A percentile compares a stretch with the other conserved stretches of the same genome.
Evolutionary conservation across 352 stramenopile genomes (phyloP).

Genomic region (Pythium dissotocum): DNA sequence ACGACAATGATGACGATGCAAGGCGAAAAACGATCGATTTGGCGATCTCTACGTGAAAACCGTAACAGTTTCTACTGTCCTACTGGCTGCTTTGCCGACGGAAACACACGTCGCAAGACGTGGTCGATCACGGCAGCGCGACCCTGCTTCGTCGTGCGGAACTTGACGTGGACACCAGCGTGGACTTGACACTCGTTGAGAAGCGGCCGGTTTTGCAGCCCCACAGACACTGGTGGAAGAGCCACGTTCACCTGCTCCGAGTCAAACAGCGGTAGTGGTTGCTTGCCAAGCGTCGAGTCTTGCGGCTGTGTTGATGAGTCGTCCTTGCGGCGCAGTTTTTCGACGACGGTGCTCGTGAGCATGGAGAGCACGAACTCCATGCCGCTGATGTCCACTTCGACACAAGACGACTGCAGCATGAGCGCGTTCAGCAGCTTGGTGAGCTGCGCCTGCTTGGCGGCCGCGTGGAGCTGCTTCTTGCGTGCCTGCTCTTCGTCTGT

Average conservation of each 20-base stretch:
- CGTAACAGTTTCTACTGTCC: background rate
- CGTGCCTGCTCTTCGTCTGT: constrained; percentile 1
- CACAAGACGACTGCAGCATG: constrained; percentile 48
- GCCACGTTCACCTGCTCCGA: constrained; percentile 48
- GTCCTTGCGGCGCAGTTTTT: constrained; percentile 22
- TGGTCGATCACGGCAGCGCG: constrained; percentile 56
- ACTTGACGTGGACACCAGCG: constrained; percentile 43
- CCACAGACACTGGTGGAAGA: constrained; percentile 27
- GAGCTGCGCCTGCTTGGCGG: constrained; percentile 32
- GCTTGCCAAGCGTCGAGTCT: background rate
- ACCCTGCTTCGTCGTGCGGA: constrained; percentile 58
- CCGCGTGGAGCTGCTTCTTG: constrained; percentile 19
- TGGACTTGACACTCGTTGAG: constrained; percentile 61
- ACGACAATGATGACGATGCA: constrained; percentile 15
- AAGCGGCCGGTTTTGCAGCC: constrained; percentile 48
- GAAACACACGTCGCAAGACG: constrained; percentile 34
- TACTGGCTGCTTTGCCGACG: background rate
- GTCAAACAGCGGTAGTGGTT: constrained; percentile 28
- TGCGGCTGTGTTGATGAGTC: background rate
- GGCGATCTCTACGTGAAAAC: constrained; percentile 58
- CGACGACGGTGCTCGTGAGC: constrained; percentile 49
- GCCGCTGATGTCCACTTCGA: constrained; percentile 48
- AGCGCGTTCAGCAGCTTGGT: constrained; percentile 56
- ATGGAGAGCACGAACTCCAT: constrained; percentile 51
- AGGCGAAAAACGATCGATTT: constrained; percentile 38